A percentile compares a stretch with the other conserved stretches of the same genome.
Conservation (phyloP, 2,329 filamentous ascomycete genomes). For the Penicillium sp. region DNA sequence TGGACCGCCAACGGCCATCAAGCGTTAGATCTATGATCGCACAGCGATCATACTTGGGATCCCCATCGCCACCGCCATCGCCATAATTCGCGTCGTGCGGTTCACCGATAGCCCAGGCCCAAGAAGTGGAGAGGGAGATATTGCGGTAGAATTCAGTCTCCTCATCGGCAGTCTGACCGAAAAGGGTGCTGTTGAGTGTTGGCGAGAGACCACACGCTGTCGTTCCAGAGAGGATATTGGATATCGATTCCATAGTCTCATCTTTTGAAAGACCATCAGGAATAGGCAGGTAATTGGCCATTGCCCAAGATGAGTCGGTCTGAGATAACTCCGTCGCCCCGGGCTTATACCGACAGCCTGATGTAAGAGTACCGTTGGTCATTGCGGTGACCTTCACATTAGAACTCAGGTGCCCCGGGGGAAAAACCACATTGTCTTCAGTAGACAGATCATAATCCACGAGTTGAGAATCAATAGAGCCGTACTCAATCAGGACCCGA, state of each 20-base stretch:
- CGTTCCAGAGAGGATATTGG: conserved; percentile 38
- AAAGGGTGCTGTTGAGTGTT: conserved; percentile 57
- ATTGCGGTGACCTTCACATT: conserved; percentile 35
- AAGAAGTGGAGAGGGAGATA: conserved; percentile 53
- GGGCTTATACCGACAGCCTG: conserved; percentile 56
- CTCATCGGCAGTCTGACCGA: conserved; percentile 51
- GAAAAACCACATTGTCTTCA: conserved; percentile 56
- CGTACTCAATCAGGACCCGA: conserved; percentile 57
- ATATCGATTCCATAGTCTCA: conserved; percentile 32
- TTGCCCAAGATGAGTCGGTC: conserved; percentile 56
- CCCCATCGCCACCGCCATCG: conserved; percentile 24
- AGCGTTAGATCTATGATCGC: conserved; percentile 53
- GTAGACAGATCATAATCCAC: conserved; percentile 52
- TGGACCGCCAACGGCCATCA: conserved; percentile 57
- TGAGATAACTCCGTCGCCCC: conserved; percentile 42
- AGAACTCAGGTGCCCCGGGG: conserved; percentile 45
- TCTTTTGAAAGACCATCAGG: conserved; percentile 28
- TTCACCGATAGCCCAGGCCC: conserved; percentile 61
- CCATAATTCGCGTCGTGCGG: conserved; percentile 49
- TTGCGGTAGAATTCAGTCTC: conserved; percentile 50
- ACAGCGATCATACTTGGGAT: conserved; percentile 50
- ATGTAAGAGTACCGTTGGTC: conserved; percentile 44
- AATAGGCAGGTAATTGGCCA: conserved; percentile 30
- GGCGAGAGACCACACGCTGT: conserved; percentile 62
- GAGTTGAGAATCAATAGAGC: conserved; percentile 59